Conservation (phyloP, 352 stramenopile genomes). For the Vaucheria bursata region DNA sequence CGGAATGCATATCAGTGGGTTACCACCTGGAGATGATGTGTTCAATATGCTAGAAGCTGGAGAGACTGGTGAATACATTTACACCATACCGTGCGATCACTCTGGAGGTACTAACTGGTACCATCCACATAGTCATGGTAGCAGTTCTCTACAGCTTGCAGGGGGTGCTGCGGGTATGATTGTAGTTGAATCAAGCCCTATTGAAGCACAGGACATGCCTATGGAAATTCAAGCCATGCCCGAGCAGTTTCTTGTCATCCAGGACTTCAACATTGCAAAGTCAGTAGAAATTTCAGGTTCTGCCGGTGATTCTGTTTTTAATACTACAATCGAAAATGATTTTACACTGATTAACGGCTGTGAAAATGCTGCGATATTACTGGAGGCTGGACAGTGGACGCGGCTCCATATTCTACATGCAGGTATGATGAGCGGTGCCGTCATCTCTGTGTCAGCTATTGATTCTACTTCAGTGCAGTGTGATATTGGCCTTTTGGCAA, state of each 20-base stretch:
- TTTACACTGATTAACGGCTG: neutral
- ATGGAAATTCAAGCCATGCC: neutral
- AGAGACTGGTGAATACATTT: too few species aligned
- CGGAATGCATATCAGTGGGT: conserved; percentile 1
- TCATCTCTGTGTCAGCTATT: neutral
- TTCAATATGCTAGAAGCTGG: neutral
- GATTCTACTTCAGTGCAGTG: too few species aligned
- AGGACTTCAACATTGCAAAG: too few species aligned
- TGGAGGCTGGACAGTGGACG: neutral
- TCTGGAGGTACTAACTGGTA: too few species aligned
- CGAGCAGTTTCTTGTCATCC: neutral
- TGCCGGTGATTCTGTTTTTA: too few species aligned
- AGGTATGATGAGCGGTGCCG: neutral
- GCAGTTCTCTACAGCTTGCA: neutral
- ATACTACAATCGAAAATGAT: too few species aligned
- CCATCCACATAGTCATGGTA: neutral
- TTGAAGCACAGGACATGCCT: neutral
- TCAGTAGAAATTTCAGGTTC: too few species aligned
- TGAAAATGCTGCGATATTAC: neutral
- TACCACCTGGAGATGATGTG: neutral
- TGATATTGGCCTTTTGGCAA: too few species aligned
- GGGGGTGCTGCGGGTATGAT: neutral
- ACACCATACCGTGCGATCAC: too few species aligned
- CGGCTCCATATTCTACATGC: neutral
- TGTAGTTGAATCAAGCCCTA: neutral